These are phyloP conservation scores for Oenanthe sinensis DNA, from an alignment of 129 eudicot genomes.

Conservation along the genomic window DNA sequence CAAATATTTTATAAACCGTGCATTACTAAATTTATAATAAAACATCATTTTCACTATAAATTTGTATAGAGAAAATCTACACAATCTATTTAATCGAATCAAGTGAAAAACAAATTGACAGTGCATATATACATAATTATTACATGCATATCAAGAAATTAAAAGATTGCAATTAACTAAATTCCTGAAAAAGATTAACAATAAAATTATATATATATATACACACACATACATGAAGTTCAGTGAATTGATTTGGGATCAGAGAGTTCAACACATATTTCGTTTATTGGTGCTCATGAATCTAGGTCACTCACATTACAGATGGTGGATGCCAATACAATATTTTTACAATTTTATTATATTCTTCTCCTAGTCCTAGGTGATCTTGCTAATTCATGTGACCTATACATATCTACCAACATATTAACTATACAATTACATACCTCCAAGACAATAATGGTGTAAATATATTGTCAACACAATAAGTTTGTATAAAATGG, in stretches of 20 bases:
- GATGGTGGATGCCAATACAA: background rate
- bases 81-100: background rate
- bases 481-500: too few species aligned
- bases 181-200: too few species aligned
- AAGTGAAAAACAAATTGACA: background rate
- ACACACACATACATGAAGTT: constrained; percentile 6
- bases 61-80: too few species aligned
- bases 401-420: background rate
- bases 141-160: background rate
- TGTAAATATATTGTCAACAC: too few species aligned
- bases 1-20: background rate
- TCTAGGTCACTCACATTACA: background rate
- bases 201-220: too few species aligned
- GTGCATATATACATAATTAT: background rate
- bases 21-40: too few species aligned
- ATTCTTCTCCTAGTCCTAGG: constrained; percentile 7
- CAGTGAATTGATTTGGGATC: constrained; percentile 7
- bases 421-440: too few species aligned
- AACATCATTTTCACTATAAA: too few species aligned
- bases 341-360: background rate
- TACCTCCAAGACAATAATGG: background rate
- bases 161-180: background rate
- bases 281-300: background rate
- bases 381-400: background rate
- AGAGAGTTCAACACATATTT: constrained; percentile 1